Base-by-base conservation (phyloP, 148 eudicot species). In the Amaranthus hypochondriacus region DNA sequence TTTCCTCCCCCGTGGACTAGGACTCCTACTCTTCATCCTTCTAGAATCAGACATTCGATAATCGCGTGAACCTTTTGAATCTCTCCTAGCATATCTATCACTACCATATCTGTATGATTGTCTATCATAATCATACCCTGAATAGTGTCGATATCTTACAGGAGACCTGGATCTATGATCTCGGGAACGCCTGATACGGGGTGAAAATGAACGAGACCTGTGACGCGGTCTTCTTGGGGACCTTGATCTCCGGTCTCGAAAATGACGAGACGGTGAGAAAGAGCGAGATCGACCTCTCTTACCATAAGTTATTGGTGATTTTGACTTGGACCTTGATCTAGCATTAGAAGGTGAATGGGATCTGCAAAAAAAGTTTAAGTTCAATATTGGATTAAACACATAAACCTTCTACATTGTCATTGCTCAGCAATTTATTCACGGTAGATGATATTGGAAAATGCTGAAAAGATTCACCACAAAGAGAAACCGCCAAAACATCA, bases 11-110 rank as follows among this genome's bases (percentile, higher is more conserved):
- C 84, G 85, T 61, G 97, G 97, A 77, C 89, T 90, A 21, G 65
- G 70, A 77, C 96, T 92, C 86, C 96, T 81, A 83, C 90, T 90
- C 80, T 83, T 86, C 64, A 87, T 82, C 85, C 97, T 88, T 78
- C 93, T 83, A 9, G 83, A 86, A 78, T 78, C 73, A 75, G 89
- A 86, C 63, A 84, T 81, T 81, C 69, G 86, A 51, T 83, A 79
- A 75, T 89, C 91, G 72, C 79, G 77, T 28, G 82, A 87, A 21
- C 90, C 84, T 68, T 78, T 84, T 21, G 80, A 81, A 66, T 87
- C 89, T 58, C 88, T 75, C 61, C 93, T 84, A 74, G 90, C 82
- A 69, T 75, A 78, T 76, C 89, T 85, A 68, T 83, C 87, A 75
- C 80, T 72, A 9, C 21, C 85, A 81, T 87, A 89, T 82, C 89